Conservation (phyloP, 176 grass and related monocot genomes). For the Hsuehochloa calcarea region DNA sequence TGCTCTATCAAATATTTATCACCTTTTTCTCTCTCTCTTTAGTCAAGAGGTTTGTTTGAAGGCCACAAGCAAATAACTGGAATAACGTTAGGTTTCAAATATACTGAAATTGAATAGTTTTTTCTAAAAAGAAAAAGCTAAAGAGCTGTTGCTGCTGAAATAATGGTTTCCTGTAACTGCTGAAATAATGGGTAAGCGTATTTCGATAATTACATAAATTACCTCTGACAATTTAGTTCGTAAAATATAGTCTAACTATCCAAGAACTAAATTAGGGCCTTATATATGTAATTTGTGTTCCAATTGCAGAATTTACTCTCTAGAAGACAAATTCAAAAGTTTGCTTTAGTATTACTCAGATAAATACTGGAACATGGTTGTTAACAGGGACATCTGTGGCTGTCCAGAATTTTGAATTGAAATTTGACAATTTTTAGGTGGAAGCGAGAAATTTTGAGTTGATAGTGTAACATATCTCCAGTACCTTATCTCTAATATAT, state of each 20-base stretch:
- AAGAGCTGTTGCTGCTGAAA: neutral
- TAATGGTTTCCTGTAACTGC: neutral
- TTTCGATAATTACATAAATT: neutral
- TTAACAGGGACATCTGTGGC: neutral
- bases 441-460: too few species aligned
- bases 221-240: neutral
- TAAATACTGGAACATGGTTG: neutral
- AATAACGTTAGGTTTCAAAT: neutral
- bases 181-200: neutral
- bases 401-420: too few species aligned
- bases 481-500: too few species aligned
- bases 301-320: too few species aligned
- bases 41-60: neutral
- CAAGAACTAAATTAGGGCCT: neutral
- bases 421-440: too few species aligned
- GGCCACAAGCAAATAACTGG: neutral
- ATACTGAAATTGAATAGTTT: neutral
- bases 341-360: too few species aligned
- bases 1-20: neutral
- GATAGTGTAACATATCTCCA: too few species aligned
- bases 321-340: too few species aligned
- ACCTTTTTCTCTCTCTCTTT: neutral
- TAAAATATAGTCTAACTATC: neutral
- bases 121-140: too few species aligned
- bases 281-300: too few species aligned